Percentiles rank a stretch among this genome's conserved stretches.
Evolutionary conservation across 2,329 filamentous ascomycete genomes (phyloP).

Genomic region (Magnaporthiopsis rhizophila): DNA sequence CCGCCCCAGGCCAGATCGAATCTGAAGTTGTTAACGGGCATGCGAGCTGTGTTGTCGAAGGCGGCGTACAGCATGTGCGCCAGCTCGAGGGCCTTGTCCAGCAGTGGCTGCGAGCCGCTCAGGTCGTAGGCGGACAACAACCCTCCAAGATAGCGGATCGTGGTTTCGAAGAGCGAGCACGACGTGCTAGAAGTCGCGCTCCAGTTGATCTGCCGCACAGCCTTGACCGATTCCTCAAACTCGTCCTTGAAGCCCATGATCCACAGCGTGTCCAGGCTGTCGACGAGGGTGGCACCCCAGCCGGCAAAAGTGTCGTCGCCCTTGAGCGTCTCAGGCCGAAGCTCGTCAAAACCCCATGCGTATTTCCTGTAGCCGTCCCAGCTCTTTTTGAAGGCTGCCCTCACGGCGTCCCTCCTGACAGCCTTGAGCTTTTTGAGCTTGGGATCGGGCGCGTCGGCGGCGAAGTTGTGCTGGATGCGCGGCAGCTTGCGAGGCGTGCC

Average conservation of each 20-base stretch:
- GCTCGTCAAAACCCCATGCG: constrained; percentile 50
- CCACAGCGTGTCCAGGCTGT: constrained; percentile 71
- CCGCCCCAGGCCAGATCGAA: constrained; percentile 33
- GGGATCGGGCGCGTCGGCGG: constrained; percentile 24
- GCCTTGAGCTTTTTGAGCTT: constrained; percentile 28
- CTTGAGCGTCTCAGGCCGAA: constrained; percentile 39
- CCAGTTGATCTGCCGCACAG: constrained; percentile 71
- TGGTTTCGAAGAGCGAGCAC: constrained; percentile 89
- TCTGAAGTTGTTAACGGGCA: constrained; percentile 49
- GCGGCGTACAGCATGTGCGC: constrained; percentile 73
- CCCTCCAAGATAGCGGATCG: constrained; percentile 84
- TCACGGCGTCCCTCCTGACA: constrained; percentile 21
- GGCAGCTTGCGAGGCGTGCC: constrained; percentile 24
- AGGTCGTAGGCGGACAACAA: constrained; percentile 82
- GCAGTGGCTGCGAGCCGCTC: constrained; percentile 59
- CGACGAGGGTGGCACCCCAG: constrained; percentile 52
- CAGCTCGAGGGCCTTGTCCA: constrained; percentile 72
- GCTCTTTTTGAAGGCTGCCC: constrained; percentile 21
- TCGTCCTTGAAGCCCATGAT: constrained; percentile 74
- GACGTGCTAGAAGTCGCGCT: constrained; percentile 57
- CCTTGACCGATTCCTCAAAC: constrained; percentile 68
- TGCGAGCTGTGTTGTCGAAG: constrained; percentile 81
- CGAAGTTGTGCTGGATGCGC: constrained; percentile 35
- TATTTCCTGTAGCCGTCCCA: constrained; percentile 39
- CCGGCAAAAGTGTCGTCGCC: constrained; percentile 40